Percentiles rank a stretch among this genome's conserved stretches.
phyloP scores from a whole-genome alignment of 768 basidiomycete genomes.

The Auricularia sp. region DNA sequence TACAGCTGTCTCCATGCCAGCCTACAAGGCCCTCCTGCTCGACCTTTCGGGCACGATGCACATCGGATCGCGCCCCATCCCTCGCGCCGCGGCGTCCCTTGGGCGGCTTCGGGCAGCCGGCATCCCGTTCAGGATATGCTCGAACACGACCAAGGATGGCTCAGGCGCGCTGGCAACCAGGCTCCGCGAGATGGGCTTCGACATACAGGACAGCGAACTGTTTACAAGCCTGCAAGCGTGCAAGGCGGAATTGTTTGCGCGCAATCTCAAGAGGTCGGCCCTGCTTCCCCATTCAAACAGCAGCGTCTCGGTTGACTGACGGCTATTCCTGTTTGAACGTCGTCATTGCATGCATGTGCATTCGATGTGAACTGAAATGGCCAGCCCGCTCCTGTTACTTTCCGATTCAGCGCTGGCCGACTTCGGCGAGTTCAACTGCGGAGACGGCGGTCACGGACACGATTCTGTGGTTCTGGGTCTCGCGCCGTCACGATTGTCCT shows the following conservation, averaged over 20 bases:
- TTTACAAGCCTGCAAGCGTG: conserved; percentile 60
- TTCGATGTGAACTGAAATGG: not conserved
- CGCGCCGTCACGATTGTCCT: conserved; percentile 41
- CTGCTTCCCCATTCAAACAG: too few species aligned
- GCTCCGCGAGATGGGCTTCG: conserved; percentile 42
- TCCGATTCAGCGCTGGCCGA: conserved; percentile 40
- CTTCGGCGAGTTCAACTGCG: conserved; percentile 18
- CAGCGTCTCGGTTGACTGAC: too few species aligned
- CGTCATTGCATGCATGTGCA: not conserved
- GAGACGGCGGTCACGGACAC: conserved; percentile 19
- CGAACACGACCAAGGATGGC: conserved; percentile 63
- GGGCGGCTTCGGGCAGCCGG: conserved; percentile 19
- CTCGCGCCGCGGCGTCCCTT: conserved; percentile 38
- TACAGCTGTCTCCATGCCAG: not conserved
- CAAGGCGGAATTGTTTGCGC: conserved; percentile 32
- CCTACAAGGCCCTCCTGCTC: conserved; percentile 38
- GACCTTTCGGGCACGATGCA: conserved; percentile 64
- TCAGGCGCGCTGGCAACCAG: conserved; percentile 32
- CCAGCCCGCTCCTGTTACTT: conserved; percentile 48
- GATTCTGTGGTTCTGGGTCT: conserved; percentile 61
- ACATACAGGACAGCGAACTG: conserved; percentile 34
- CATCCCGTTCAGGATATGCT: conserved; percentile 46
- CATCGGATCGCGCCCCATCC: conserved; percentile 39
- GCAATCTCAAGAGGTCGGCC: conserved; percentile 33
- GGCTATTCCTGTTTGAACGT: too few species aligned